Evolutionary conservation across 2,329 filamentous ascomycete species (phyloP), one percentile per base, ranked within the genome.

Genomic region (Penicillium sp.): DNA sequence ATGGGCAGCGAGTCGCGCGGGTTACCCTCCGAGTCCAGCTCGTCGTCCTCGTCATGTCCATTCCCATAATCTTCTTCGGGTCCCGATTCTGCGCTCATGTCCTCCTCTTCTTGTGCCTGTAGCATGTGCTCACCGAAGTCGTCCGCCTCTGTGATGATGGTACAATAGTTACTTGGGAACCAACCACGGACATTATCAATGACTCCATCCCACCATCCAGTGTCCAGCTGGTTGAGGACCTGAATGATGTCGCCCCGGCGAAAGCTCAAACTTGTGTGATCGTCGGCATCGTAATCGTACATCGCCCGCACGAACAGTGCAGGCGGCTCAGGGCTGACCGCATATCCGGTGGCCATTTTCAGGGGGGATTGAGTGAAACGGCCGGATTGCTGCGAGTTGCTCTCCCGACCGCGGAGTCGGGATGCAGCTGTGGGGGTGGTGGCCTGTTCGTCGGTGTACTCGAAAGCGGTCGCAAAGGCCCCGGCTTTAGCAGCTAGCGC

Each of bases 131-230:
- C 87, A 43, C 84, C 82, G 29, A 89, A 80, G 61, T 96, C 90
- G 66, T 91, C 89, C 50, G 89, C 84, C 66, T 86, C 87, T 58
- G 86, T 85, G 67, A 98, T 89, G 62, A 95, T 86, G 64, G 91
- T 88, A 79, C 95, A 98, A 79, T 99, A 99, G 76, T 99, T 99
- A 82, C 93, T 98, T 37, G 95, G 95, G 75, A 99, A 99, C 95
- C 95, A 99, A 73, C 95, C 95, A 72, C 95, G 88, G 66, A 96
- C 90, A 57, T 93, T 91, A 70, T 97, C 95, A 73, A 99, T 96
- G 55, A 99, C 91, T 48, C 95, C 95, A 78, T 99, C 95, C 95
- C 95, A 99, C 95, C 95, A 99, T 55, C 95, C 95, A 70, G 93
- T 98, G 76, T 99, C 95, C 56, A 98, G 83, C 78, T 97, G 93